Evolutionary conservation across 495 filamentous ascomycete species (phyloP).

Genomic region (Hypoxylon rickii): DNA sequence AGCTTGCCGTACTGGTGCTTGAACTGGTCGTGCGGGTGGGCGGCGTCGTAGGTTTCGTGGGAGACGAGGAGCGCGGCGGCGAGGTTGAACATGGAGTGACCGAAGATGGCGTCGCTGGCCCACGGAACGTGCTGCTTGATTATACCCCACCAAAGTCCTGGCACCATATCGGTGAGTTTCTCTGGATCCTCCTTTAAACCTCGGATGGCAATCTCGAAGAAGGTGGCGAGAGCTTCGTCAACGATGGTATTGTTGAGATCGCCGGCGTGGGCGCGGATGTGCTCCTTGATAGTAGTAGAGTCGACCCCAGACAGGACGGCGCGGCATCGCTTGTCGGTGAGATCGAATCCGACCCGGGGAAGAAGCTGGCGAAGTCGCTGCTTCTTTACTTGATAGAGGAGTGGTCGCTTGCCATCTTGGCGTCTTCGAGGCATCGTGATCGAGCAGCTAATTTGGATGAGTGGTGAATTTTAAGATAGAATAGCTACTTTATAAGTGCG

Average conservation of each 20-base stretch:
- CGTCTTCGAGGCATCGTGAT: not conserved
- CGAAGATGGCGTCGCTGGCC: not conserved
- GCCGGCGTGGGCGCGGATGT: not conserved
- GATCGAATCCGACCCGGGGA: not conserved
- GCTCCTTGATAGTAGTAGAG: not conserved
- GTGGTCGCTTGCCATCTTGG: not conserved
- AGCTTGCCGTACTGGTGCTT: slow-evolving; percentile 4
- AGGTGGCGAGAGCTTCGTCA: not conserved
- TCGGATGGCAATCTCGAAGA: not conserved
- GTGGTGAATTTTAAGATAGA: not conserved
- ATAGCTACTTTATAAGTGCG: not conserved
- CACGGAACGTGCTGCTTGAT: not conserved
- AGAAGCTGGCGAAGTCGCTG: not conserved
- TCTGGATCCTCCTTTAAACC: not conserved
- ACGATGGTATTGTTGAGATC: not conserved
- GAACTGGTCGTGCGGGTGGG: not conserved
- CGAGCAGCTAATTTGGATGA: not conserved
- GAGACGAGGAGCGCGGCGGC: not conserved
- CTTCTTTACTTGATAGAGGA: not conserved
- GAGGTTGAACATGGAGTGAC: not conserved
- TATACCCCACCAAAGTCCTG: not conserved
- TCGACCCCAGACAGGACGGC: not conserved
- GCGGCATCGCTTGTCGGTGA: slow-evolving; percentile 2
- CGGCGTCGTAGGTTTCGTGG: not conserved
- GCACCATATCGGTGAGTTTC: not conserved